Base-by-base conservation (phyloP, 2,329 filamentous ascomycete genomes). In the Zymoseptoria brevis region DNA sequence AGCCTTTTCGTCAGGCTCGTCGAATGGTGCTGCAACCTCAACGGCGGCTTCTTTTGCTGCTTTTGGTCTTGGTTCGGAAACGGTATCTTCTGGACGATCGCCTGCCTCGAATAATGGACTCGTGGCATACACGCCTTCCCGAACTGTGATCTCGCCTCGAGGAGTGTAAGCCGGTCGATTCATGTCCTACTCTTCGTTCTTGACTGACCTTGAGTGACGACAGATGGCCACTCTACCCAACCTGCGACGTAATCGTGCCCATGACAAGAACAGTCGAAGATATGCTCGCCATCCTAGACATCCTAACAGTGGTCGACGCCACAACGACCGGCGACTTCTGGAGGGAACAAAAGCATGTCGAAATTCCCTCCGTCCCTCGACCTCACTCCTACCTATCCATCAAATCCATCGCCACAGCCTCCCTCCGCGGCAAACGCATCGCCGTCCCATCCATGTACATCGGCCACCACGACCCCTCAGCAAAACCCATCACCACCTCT, bases 71-170 rank as follows among this genome's bases (percentile, higher is more conserved):
- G 82, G 77, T 0, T 76, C 75, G 2, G 83, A 85, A 67, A 82
- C 82, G 0, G 79, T 84, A 0, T 81, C 79, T 0, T 83, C 80
- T 0, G 82, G 83, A 0, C 74, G 82, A 2, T 79, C 79, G 2
- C 82, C 82, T 0, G 81, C 81, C 0, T 81, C 78, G 0, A 84
- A 84, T 62, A 84, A 84, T 64, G 79, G 74, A 0, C 68, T 84
- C 2, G 74, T 84, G 0, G 81, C 77, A 0, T 84, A 84, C 57
- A 81, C 83, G 0, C 81, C 82, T 0, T 83, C 80, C 0, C 74
- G 79, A 48, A 80, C 80, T 0, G 61, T 80, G 0, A 72, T 85
- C 16, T 78, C 80, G 1, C 76, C 78, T 8, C 74, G 81, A 1
- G 82, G 82, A 0, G 70, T 79, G 5, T 83, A 80, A 76, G 50